Base-by-base conservation (phyloP, 192 early-diverging fungal genomes). In the Backusella tarrabulga region DNA sequence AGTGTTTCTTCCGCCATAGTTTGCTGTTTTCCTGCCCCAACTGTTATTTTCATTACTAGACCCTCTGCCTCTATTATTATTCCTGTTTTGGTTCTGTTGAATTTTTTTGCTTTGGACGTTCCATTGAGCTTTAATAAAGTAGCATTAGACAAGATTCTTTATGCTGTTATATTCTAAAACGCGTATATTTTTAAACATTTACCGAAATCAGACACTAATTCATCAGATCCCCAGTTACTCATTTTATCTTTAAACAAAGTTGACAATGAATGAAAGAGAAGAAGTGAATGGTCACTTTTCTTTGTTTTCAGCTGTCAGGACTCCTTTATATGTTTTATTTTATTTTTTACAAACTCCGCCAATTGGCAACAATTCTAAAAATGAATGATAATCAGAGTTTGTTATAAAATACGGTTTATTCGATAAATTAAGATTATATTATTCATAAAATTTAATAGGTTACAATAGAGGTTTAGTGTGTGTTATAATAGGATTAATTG, bases 161-260 rank as follows among this genome's bases (percentile, higher is more conserved):
- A 26, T 29, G 11, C 3, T 63, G 11, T 3, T 14, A 29, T 29
- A 29, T 29, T 21, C n/a, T 29, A 29, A 14, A 63, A 29, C 12
- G n/a, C 56, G 21, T 29, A 14, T 63, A 63, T 23, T 29, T 60
- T 23, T 23, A 26, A 21, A 1, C 21, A 70, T 11, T 70, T 70
- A 70, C 68, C 38, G 21, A 70, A 70, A 41, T 70, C 68, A 21
- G 34, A 21, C 8, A 40, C 38, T 70, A 70, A 23, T 4, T 38
- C 68, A 23, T 38, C 68, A 38, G 68, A 38, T 21, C 38, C 68
- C 68, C 68, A 70, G 23, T 41, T 70, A 70, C 68, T 70, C 68
- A 70, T 70, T 41, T 34, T 68, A 7, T 21, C 17, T 68, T 68
- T 36, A 68, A 68, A 68, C 3, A 32, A 35, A 34, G 66, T 68